Evolutionary conservation across 164 flowering plant species (phyloP), one percentile per base, ranked within the genome.

Genomic region (Stephania japonica): DNA sequence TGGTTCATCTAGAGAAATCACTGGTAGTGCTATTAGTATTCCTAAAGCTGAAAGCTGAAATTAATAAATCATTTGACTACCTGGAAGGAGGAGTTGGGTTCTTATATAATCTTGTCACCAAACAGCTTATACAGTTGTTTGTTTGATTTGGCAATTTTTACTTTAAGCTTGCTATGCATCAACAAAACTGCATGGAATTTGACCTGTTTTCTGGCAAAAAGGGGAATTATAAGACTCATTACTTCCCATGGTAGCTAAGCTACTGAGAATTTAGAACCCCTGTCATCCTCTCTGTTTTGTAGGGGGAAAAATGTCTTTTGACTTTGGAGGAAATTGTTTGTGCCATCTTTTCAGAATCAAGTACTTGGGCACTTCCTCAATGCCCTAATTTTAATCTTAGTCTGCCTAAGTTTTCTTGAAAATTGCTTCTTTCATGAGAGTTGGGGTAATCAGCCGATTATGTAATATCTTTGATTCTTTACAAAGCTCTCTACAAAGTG

Each of bases 371-470:
- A 3, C 18, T 56, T 56, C 63, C 63, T 56, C 63, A 56, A 19
- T 19, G 23, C 19, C 63, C n/a, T 56, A 19, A 44, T 8, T 13
- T 44, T 44, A 13, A 13, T 13, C 50, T 44, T 8, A 2, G n/a
- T 18, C 63, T 16, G n/a, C 63, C 63, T 18, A 56, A 56, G 18
- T 23, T 7, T 21, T 56, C n/a, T 21, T 56, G 7, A 19, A 19
- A 56, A 53, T 53, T 53, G 21, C 63, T 56, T 56, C n/a, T 19
- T 53, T 53, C 61, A 53, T 53, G 63, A 56, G 63, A 56, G 63
- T 56, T 2, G 63, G 63, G 18, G 63, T 19, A 56, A 19, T 21
- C 7, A 19, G 63, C 63, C 61, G 8, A 59, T 19, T 59, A 24
- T 59, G 24, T 59, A 9, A 19, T 59, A n/a, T 59, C 24, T 59